Conservation (phyloP, 305 asterid species). For the Ilex paraguariensis region DNA sequence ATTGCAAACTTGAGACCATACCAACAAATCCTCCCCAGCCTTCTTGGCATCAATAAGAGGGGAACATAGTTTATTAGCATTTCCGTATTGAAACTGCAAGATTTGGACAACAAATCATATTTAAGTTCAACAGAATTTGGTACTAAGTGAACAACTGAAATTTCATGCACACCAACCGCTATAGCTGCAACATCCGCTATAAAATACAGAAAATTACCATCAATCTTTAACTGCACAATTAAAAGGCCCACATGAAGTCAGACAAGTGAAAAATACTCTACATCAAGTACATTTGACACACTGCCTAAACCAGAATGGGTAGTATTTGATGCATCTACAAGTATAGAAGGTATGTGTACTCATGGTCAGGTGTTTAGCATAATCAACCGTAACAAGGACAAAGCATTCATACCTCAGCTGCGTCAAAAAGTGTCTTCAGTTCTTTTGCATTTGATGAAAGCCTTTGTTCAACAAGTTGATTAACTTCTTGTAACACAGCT, state of each 20-base stretch:
- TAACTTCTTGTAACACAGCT: conserved; percentile 80
- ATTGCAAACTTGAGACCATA: conserved; percentile 25
- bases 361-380: too few species aligned
- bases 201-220: conserved; percentile 84
- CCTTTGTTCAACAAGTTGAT: conserved; percentile 67
- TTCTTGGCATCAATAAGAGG: conserved; percentile 88
- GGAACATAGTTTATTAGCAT: conserved; percentile 72
- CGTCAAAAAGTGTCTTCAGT: conserved; percentile 57
- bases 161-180: conserved; percentile 49
- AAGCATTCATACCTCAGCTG: conserved; percentile 46
- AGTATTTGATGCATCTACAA: too few species aligned
- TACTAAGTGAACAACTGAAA: conserved; percentile 12
- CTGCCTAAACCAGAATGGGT: too few species aligned
- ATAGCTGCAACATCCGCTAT: conserved; percentile 96
- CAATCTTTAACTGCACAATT: conserved; percentile 55
- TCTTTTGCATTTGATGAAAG: conserved; percentile 56
- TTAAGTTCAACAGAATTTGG: conserved; percentile 12
- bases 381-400: too few species aligned
- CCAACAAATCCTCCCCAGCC: conserved; percentile 81
- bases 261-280: too few species aligned
- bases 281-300: too few species aligned
- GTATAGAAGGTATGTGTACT: too few species aligned
- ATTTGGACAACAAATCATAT: background rate
- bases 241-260: too few species aligned
- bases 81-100: conserved; percentile 90